Evolutionary conservation across 2,329 filamentous ascomycete species (phyloP).

Genomic region (Fulvia fulva): DNA sequence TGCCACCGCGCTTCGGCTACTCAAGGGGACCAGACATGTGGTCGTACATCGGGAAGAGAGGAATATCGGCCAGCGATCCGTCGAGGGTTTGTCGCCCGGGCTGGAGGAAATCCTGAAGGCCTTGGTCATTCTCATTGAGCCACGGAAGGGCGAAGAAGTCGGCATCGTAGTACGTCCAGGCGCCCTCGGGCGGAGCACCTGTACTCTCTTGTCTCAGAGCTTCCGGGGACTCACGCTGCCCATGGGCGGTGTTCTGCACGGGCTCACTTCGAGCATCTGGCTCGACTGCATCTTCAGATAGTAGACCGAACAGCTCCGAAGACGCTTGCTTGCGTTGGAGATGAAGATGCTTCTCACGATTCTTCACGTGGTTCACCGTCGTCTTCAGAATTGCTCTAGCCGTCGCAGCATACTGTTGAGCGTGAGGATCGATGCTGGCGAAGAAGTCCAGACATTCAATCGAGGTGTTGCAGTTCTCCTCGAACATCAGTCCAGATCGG

Average conservation of each 20-base stretch:
- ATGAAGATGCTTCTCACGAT: constrained; percentile 21
- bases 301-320: constrained; percentile 27
- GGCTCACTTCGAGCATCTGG: neutral
- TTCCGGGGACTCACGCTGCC: neutral
- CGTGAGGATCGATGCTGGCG: constrained; percentile 27
- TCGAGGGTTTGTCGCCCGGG: constrained; percentile 24
- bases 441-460: constrained; percentile 28
- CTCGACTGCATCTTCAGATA: constrained; percentile 3
- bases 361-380: constrained; percentile 18
- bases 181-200: neutral
- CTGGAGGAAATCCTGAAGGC: constrained; percentile 28
- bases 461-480: constrained; percentile 21
- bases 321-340: constrained; percentile 26
- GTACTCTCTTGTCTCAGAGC: neutral
- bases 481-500: constrained; percentile 23
- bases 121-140: constrained; percentile 26
- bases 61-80: constrained; percentile 23
- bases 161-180: constrained; percentile 25
- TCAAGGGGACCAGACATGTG: constrained; percentile 14
- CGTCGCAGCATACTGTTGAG: constrained; percentile 28
- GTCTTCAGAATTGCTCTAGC: constrained; percentile 25
- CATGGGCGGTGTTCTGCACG: neutral
- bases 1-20: neutral
- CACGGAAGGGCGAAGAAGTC: constrained; percentile 29
- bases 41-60: constrained; percentile 28